Evolutionary conservation across 1,284 basidiomycete genomes (phyloP), one percentile per base, ranked within the genome.

Genomic region (Leccinum cinnamomeum): DNA sequence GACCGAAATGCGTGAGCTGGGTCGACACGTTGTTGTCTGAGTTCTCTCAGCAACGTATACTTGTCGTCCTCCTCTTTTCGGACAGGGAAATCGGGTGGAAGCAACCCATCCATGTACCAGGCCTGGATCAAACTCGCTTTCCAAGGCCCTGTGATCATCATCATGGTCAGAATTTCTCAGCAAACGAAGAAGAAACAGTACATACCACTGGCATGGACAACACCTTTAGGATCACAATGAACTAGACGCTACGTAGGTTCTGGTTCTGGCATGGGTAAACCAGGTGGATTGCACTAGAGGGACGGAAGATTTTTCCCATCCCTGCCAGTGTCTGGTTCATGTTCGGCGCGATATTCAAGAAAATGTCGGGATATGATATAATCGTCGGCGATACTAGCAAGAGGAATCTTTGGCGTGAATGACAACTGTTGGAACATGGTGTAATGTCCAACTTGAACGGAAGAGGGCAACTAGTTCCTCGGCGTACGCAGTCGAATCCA

Each of bases 361-460:
- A 30, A 30, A 30, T 30, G 92, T 92, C 1, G 92, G 92, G 92
- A 92, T 61, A 95, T 95, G 63, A 92, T 84, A 75, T 92, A 95
- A 53, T 94, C 91, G 69, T 94, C 90, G 16, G 92, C 89, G 59
- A 95, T 90, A 1, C 89, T 84, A n/a, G 89, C 89, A 60, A 94
- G 80, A 14, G 92, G 92, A 69, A 95, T 92, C 62, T 83, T 87
- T 8, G 92, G 93, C 7, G 92, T 84, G 71, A 92, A 94, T 5
- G 81, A 82, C 6, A 95, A 79, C 76, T 95, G 92, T 71, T 94
- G 93, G 78, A 95, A 94, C 3, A 91, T 94, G 12, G 90, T 92
- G 72, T 94, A 95, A 33, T 91, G 86, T 25, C 90, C 89, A 75
- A 87, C 83, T 62, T 88, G 86, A 8, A 88, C 83, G 5, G 86